Percentiles rank a stretch among this genome's conserved stretches.
Conservation (phyloP, 1,284 basidiomycete species). For the Apiotrichum mycotoxinovorans region DNA sequence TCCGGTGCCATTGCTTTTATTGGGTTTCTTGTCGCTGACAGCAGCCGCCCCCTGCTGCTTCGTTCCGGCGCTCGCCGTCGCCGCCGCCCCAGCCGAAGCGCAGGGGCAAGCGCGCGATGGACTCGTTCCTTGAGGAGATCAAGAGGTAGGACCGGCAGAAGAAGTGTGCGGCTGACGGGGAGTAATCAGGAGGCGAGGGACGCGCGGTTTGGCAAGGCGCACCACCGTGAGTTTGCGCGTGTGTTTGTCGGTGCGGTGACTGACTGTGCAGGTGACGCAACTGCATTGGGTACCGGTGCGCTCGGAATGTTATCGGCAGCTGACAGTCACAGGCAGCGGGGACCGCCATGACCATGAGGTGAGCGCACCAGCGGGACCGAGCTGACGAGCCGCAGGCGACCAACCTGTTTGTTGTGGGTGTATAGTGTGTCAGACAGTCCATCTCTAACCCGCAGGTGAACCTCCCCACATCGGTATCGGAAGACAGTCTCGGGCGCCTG, state of each 20-base stretch:
- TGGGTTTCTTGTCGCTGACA: no score
- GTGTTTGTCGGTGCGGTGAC: no score
- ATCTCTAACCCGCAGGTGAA: slow-evolving; percentile 54
- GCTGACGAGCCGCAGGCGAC: slow-evolving; percentile 63
- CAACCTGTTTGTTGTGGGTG: slow-evolving; percentile 78
- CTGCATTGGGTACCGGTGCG: no score
- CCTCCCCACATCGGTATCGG: slow-evolving; percentile 76
- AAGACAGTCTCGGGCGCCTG: slow-evolving; percentile 76
- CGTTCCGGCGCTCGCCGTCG: slow-evolving; percentile 52
- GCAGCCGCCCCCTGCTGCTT: slow-evolving; percentile 53
- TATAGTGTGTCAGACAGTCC: background rate
- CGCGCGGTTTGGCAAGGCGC: slow-evolving; percentile 67
- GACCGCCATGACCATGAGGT: slow-evolving; percentile 58
- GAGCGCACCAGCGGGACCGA: slow-evolving; percentile 11
- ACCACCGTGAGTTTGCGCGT: slow-evolving; percentile 56
- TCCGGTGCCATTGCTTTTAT: no score
- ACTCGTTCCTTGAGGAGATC: slow-evolving; percentile 85
- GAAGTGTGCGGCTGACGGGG: background rate
- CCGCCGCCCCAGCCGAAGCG: slow-evolving; percentile 63
- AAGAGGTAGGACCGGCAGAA: slow-evolving; percentile 61
- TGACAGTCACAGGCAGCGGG: slow-evolving; percentile 46
- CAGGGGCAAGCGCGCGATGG: slow-evolving; percentile 90
- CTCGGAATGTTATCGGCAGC: no score
- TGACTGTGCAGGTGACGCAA: no score
- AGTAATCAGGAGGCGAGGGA: slow-evolving; percentile 91